Evolutionary conservation across 2,329 filamentous ascomycete genomes (phyloP).

Genomic region (Orbilia brochopaga): DNA sequence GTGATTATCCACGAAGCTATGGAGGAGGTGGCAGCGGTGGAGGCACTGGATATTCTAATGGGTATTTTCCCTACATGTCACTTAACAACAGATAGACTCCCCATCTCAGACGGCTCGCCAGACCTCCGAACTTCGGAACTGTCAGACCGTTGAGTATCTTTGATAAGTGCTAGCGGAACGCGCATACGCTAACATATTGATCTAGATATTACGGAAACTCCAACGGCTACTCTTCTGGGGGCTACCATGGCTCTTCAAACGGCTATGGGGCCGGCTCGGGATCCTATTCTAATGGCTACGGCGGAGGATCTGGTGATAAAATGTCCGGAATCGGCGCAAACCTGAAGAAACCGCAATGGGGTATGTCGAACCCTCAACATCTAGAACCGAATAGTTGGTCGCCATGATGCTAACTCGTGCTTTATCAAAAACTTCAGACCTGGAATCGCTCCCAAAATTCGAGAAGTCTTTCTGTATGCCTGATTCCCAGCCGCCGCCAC

Average conservation of each 20-base stretch:
- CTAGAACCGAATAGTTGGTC: background rate
- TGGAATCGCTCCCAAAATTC: constrained; percentile 84
- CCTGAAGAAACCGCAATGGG: constrained; percentile 87
- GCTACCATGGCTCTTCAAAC: constrained; percentile 53
- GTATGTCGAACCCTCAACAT: constrained; percentile 65
- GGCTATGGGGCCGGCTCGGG: constrained; percentile 55
- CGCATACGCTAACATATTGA: constrained; percentile 5
- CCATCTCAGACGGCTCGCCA: background rate
- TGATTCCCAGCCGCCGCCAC: background rate
- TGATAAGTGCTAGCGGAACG: background rate
- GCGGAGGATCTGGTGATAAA: constrained; percentile 75
- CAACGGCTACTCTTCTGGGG: constrained; percentile 60
- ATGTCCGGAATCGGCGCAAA: constrained; percentile 90
- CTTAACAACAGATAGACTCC: background rate
- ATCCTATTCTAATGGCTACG: constrained; percentile 59
- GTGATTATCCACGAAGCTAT: constrained; percentile 44
- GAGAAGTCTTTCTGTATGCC: constrained; percentile 84
- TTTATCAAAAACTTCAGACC: constrained; percentile 64
- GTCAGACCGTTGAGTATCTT: background rate
- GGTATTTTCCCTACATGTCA: constrained; percentile 7
- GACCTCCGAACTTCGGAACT: background rate
- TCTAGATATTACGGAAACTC: constrained; percentile 59
- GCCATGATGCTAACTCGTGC: constrained; percentile 13
- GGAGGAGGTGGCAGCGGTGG: constrained; percentile 24
- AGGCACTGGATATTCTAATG: constrained; percentile 34